These are phyloP conservation scores for Talaromyces sp. DNA, from an alignment of 2,329 filamentous ascomycete genomes.

Conservation along the genomic window DNA sequence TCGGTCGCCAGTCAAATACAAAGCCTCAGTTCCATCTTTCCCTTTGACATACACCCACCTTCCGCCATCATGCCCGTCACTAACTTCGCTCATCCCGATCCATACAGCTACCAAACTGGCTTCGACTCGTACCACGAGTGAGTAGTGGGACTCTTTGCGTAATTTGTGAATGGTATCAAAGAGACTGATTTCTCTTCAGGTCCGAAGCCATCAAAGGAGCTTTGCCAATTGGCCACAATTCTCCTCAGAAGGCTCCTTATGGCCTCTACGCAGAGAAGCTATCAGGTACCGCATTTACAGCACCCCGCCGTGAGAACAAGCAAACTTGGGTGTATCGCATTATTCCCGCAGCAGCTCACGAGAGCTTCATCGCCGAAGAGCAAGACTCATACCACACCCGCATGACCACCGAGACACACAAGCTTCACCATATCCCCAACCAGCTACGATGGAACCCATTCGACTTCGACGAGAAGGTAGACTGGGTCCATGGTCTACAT, in stretches of 20 bases:
- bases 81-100: slow-evolving; percentile 64
- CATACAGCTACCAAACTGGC: slow-evolving; percentile 77
- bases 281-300: slow-evolving; percentile 72
- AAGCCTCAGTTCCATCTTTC: slow-evolving; percentile 8
- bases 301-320: slow-evolving; percentile 68
- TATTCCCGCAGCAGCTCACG: slow-evolving; percentile 65
- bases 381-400: slow-evolving; percentile 49
- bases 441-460: slow-evolving; percentile 81
- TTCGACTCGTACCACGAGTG: slow-evolving; percentile 79
- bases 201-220: slow-evolving; percentile 76
- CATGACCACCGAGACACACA: slow-evolving; percentile 46
- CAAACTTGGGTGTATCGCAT: slow-evolving; percentile 75
- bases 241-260: slow-evolving; percentile 75
- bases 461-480: slow-evolving; percentile 68
- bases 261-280: slow-evolving; percentile 83
- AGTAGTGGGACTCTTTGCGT: too few species aligned
- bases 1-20: slow-evolving; percentile 11
- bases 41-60: not conserved
- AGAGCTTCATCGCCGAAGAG: slow-evolving; percentile 51
- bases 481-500: slow-evolving; percentile 70
- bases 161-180: not conserved
- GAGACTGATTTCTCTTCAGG: slow-evolving; percentile 45
- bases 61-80: slow-evolving; percentile 62
- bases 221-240: slow-evolving; percentile 75
- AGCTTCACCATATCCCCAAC: slow-evolving; percentile 75